Percentiles rank a stretch among this genome's conserved stretches.
Evolutionary conservation across 805 yeast genomes (phyloP).

Genomic region (Candida morakotiae): DNA sequence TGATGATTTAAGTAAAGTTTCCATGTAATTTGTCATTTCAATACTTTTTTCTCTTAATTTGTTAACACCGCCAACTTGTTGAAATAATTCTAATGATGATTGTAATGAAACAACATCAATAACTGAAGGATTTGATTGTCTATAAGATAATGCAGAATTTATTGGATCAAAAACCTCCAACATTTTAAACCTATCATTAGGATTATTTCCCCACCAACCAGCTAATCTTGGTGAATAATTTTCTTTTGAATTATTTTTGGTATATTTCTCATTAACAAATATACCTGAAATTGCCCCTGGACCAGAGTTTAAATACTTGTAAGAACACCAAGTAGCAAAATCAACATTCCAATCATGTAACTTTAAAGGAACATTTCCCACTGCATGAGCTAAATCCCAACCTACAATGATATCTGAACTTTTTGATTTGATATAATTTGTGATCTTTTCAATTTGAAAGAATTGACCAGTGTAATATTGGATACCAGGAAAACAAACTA

Average conservation of each 20-base stretch:
- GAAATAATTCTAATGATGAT: slow-evolving; percentile 60
- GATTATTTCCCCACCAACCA: slow-evolving; percentile 97
- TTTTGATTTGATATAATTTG: slow-evolving; percentile 50
- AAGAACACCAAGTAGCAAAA: slow-evolving; percentile 93
- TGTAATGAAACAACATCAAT: slow-evolving; percentile 73
- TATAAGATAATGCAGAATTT: slow-evolving; percentile 78
- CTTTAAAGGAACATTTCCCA: slow-evolving; percentile 73
- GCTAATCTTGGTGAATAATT: slow-evolving; percentile 65
- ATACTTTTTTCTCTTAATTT: slow-evolving; percentile 53
- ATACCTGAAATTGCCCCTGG: slow-evolving; percentile 93
- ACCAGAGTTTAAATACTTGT: slow-evolving; percentile 86
- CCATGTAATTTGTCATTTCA: slow-evolving; percentile 54
- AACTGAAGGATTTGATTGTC: slow-evolving; percentile 90
- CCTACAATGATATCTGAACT: slow-evolving; percentile 56
- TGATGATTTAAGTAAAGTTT: slow-evolving; percentile 42
- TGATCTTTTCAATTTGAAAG: slow-evolving; percentile 72
- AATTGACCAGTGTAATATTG: slow-evolving; percentile 91
- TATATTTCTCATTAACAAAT: slow-evolving; percentile 60
- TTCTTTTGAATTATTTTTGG: slow-evolving; percentile 23
- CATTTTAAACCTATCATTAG: slow-evolving; percentile 73
- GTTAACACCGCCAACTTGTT: slow-evolving; percentile 59
- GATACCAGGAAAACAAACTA: slow-evolving; percentile 80
- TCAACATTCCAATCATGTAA: slow-evolving; percentile 90
- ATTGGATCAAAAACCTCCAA: slow-evolving; percentile 73
- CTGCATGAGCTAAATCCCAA: slow-evolving; percentile 96